Conservation (phyloP, 768 basidiomycete species). For the Mycena kentingensis region DNA sequence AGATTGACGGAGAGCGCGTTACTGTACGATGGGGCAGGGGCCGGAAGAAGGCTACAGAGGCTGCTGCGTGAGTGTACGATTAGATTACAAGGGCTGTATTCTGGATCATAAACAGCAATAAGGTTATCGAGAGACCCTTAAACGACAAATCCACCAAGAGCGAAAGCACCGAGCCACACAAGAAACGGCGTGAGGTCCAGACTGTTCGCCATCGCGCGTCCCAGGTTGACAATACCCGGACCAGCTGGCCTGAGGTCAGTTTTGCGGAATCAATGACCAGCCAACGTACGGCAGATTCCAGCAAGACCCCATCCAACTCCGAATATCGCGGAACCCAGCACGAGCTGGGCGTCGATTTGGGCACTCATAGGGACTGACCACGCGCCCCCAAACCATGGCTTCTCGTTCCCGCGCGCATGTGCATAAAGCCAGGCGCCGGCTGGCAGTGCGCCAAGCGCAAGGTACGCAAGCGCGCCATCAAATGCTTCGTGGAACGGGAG, state of each 20-base stretch:
- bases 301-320: slow-evolving; percentile 64
- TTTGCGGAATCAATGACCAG: slow-evolving; percentile 9
- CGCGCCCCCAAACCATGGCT: slow-evolving; percentile 45
- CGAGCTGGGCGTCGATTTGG: slow-evolving; percentile 45
- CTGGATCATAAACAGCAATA: slow-evolving; percentile 15
- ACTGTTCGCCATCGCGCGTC: slow-evolving; percentile 45
- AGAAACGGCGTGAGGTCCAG: slow-evolving; percentile 34
- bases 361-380: slow-evolving; percentile 45
- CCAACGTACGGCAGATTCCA: slow-evolving; percentile 58
- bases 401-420: slow-evolving; percentile 39
- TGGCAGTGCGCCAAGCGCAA: slow-evolving; percentile 56
- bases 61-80: slow-evolving; percentile 1
- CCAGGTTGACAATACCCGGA: slow-evolving; percentile 63
- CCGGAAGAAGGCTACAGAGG: slow-evolving; percentile 42
- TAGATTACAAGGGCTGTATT: slow-evolving; percentile 5
- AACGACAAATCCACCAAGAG: slow-evolving; percentile 43
- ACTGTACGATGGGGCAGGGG: slow-evolving; percentile 90
- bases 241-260: no score
- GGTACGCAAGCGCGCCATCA: slow-evolving; percentile 57
- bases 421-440: slow-evolving; percentile 47
- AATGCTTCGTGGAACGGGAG: slow-evolving; percentile 52
- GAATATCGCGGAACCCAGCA: slow-evolving; percentile 56
- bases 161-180: slow-evolving; percentile 45
- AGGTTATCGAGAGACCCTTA: slow-evolving; percentile 12
- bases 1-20: slow-evolving; percentile 74